Base-by-base conservation (phyloP, 129 eudicot genomes). In the Flaveria linearis region DNA sequence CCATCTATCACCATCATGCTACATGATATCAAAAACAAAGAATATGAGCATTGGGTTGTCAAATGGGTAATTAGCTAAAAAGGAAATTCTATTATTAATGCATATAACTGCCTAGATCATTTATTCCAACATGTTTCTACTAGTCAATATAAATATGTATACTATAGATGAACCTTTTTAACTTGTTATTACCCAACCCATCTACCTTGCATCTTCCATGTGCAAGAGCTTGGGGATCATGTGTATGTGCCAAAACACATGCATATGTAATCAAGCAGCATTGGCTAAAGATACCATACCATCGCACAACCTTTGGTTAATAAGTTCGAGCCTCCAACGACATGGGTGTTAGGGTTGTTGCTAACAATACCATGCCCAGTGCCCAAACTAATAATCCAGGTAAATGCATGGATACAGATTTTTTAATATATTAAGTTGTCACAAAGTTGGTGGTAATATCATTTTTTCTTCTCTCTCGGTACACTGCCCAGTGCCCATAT, bases 1-100 rank as follows among this genome's bases (percentile, higher is more conserved):
- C 97, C 97, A 92, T 72, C 74, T 81, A 74, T 81, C 85, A 25
- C 93, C 97, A n/a, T 89, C 97, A 68, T 89, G 97, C 97, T 92
- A 70, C 87, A 87, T 78, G 57, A 67, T 2, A 80, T 73, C 30
- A 73, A 66, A 1, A 9, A 62, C 14, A 79, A 71, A 42, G 20
- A 65, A 51, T 53, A 18, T 73, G 2, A 77, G 15, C 17, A 42
- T 52, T 36, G 64, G 7, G 25, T 52, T n/a, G n/a, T 3, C 67
- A 33, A 51, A 11, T 45, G 13, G 50, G 50, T 45, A 9, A 45
- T 26, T 26, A 71, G 47, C 62, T 26, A 72, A 72, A 71, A 5
- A 4, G 0, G 36, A 68, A 20, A 22, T 16, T 20, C 25, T 20
- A 42, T 45, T 20, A 22, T 12, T 22, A 42, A 68, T 42, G 36